These are phyloP conservation scores for Pulveroboletus sp. DNA, from an alignment of 768 basidiomycete genomes.

Conservation along the genomic window DNA sequence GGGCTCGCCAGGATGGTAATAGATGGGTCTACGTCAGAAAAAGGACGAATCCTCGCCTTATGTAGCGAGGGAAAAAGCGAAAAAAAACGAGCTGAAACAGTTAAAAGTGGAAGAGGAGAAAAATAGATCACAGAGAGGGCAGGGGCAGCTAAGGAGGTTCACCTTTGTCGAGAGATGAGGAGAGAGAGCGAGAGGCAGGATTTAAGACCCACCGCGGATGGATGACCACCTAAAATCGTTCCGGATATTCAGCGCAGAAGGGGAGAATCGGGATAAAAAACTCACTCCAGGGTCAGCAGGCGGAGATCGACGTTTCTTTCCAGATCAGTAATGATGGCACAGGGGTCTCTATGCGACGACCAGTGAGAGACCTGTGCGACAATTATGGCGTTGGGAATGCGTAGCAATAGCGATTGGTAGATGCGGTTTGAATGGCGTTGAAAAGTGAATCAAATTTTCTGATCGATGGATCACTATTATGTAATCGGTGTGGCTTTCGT, in stretches of 20 bases:
- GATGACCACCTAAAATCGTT: slow-evolving; percentile 63
- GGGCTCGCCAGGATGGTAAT: slow-evolving; percentile 60
- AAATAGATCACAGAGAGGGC: slow-evolving; percentile 1
- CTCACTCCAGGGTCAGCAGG: slow-evolving; percentile 77
- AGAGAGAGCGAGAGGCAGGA: slow-evolving; percentile 3
- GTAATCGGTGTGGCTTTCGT: slow-evolving; percentile 15
- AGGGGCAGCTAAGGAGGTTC: slow-evolving; percentile 66
- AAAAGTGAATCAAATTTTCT: slow-evolving; percentile 17
- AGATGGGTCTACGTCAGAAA: slow-evolving; percentile 48
- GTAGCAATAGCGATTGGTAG: slow-evolving; percentile 26
- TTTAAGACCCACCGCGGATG: slow-evolving; percentile 58
- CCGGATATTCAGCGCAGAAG: slow-evolving; percentile 17
- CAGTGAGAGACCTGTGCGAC: slow-evolving; percentile 22
- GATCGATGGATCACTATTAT: slow-evolving; percentile 16
- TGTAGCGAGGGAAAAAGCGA: slow-evolving; percentile 60
- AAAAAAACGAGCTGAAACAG: slow-evolving; percentile 1
- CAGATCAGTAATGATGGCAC: slow-evolving; percentile 71
- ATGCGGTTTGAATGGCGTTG: background rate
- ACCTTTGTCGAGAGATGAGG: slow-evolving; percentile 42
- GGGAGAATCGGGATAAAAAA: slow-evolving; percentile 21
- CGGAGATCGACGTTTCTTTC: slow-evolving; percentile 78
- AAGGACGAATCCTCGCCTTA: slow-evolving; percentile 63
- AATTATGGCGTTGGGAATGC: slow-evolving; percentile 12
- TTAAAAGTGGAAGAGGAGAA: slow-evolving; percentile 10
- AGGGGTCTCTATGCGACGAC: slow-evolving; percentile 35